Percentiles rank a stretch among this genome's conserved stretches.
phyloP scores from a whole-genome alignment of 1,139 yeast species.

The Debaryomyces singareniensis region DNA sequence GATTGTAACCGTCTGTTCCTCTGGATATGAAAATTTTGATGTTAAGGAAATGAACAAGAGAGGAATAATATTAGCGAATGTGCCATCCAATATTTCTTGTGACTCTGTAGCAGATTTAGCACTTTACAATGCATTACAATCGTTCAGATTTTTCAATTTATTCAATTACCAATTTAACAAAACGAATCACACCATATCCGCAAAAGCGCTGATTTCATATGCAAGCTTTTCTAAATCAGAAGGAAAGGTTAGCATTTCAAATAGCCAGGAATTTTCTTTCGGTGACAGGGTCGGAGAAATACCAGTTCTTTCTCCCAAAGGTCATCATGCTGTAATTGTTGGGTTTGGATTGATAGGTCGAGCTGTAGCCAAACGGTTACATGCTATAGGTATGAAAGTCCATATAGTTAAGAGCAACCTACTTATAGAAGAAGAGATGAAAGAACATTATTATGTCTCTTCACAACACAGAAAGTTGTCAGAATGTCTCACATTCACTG shows the following conservation, averaged over 20 bases:
- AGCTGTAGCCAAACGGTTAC: slow-evolving; percentile 51
- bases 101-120: slow-evolving; percentile 79
- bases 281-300: slow-evolving; percentile 41
- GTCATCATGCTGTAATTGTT: slow-evolving; percentile 58
- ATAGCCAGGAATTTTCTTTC: slow-evolving; percentile 23
- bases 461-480: slow-evolving; percentile 39
- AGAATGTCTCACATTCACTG: slow-evolving; percentile 36
- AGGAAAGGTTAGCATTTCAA: slow-evolving; percentile 27
- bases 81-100: slow-evolving; percentile 55
- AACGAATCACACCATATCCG: slow-evolving; percentile 31
- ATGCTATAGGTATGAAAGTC: slow-evolving; percentile 59
- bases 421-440: slow-evolving; percentile 32
- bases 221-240: slow-evolving; percentile 25
- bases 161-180: slow-evolving; percentile 37
- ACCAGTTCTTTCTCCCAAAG: slow-evolving; percentile 42
- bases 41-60: slow-evolving; percentile 28
- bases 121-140: slow-evolving; percentile 49
- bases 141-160: slow-evolving; percentile 54
- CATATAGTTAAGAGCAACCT: slow-evolving; percentile 55
- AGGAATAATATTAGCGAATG: slow-evolving; percentile 56
- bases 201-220: slow-evolving; percentile 32
- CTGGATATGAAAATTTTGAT: slow-evolving; percentile 64
- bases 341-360: slow-evolving; percentile 80
- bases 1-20: slow-evolving; percentile 60
- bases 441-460: too few species aligned